These are phyloP conservation scores for Ophiognomonia clavigignenti-juglandacearum DNA, from an alignment of 2,329 filamentous ascomycete genomes.

Conservation along the genomic window DNA sequence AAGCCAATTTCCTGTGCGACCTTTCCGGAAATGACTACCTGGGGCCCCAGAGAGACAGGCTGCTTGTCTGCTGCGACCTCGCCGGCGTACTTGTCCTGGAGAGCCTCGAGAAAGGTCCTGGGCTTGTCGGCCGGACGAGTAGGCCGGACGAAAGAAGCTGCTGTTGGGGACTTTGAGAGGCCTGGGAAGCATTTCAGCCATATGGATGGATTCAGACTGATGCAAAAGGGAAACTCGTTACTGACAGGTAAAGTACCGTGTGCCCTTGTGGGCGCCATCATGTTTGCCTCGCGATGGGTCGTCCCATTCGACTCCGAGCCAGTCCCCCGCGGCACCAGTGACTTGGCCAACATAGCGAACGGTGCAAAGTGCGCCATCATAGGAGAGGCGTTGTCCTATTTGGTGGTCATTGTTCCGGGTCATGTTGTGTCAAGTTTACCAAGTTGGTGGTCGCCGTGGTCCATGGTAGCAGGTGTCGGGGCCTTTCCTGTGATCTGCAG, in stretches of 20 bases:
- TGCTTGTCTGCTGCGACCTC: conserved; percentile 34
- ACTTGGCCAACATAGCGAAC: conserved; percentile 78
- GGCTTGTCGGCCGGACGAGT: conserved; percentile 63
- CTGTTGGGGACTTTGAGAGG: conserved; percentile 60
- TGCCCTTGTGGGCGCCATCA: conserved; percentile 74
- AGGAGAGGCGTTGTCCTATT: conserved; percentile 74
- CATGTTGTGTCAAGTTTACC: conserved; percentile 32
- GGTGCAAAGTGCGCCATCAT: conserved; percentile 72
- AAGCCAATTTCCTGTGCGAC: conserved; percentile 92
- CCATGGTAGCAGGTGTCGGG: no score
- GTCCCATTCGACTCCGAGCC: conserved; percentile 98
- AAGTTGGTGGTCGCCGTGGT: neutral
- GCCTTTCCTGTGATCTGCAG: no score
- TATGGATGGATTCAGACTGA: no score
- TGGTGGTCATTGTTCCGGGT: conserved; percentile 28
- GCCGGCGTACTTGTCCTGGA: conserved; percentile 78
- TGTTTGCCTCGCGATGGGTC: conserved; percentile 83
- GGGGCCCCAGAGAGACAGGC: conserved; percentile 32
- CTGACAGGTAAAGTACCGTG: conserved; percentile 79
- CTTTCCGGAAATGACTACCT: conserved; percentile 71
- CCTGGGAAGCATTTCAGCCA: conserved; percentile 32
- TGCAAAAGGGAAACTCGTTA: no score
- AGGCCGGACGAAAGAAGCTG: conserved; percentile 84
- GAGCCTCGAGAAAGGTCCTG: conserved; percentile 71
- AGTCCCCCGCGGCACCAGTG: conserved; percentile 68